phyloP scores from a whole-genome alignment of 257 asterid species.

The Solanum megistacrolobum region DNA sequence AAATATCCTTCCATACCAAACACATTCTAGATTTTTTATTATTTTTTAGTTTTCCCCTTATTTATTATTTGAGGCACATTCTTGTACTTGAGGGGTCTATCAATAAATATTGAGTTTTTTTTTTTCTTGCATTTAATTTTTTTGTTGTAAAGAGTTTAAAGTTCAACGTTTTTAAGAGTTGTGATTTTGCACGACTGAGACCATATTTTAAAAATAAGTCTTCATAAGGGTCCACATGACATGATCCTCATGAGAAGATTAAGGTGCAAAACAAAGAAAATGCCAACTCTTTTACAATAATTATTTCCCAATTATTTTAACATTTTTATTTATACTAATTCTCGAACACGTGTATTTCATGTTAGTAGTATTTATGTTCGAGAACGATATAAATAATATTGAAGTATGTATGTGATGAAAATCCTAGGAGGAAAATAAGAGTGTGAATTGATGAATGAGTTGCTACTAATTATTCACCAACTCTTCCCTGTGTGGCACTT shows the following conservation, averaged over 20 bases:
- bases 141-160: neutral
- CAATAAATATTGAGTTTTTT: neutral
- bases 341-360: too few species aligned
- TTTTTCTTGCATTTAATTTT: neutral
- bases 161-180: neutral
- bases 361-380: too few species aligned
- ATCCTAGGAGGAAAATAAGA: too few species aligned
- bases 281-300: neutral
- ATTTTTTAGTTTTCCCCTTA: neutral
- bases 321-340: neutral
- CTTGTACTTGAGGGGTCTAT: neutral
- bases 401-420: too few species aligned
- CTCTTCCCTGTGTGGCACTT: too few species aligned
- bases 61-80: neutral
- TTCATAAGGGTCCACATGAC: neutral
- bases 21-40: neutral
- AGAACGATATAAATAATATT: too few species aligned
- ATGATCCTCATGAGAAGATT: neutral
- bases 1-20: neutral
- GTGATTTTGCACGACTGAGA: neutral
- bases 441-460: too few species aligned
- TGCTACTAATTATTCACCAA: too few species aligned
- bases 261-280: neutral
- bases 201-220: neutral
- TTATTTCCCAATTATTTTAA: neutral